Evolutionary conservation across 257 asterid genomes (phyloP).

Genomic region (Misopates orontium): DNA sequence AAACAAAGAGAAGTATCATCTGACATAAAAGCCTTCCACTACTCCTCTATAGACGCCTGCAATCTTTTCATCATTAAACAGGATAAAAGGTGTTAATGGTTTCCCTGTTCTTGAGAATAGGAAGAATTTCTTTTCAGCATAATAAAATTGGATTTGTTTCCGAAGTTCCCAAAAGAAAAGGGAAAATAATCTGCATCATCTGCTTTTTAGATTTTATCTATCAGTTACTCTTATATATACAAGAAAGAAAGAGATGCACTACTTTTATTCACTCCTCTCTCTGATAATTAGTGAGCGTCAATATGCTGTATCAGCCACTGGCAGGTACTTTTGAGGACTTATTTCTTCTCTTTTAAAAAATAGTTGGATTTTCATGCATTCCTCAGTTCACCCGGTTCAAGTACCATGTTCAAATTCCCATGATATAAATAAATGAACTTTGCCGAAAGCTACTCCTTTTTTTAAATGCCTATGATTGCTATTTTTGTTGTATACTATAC

Average conservation of each 20-base stretch:
- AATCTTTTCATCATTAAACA: neutral
- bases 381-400: constrained; percentile 22
- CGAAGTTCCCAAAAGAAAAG: neutral
- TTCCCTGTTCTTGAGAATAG: neutral
- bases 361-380: constrained; percentile 2
- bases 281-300: constrained; percentile 10
- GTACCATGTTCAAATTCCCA: constrained; percentile 1
- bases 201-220: neutral
- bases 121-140: neutral
- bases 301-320: neutral
- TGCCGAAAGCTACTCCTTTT: too few relatives aligned
- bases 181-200: neutral
- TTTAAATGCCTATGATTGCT: neutral
- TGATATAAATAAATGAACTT: neutral
- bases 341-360: constrained; percentile 1
- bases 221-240: neutral
- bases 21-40: constrained; percentile 19
- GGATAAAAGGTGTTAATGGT: neutral
- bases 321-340: neutral
- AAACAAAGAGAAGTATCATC: neutral
- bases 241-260: constrained; percentile 10
- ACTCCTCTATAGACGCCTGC: constrained; percentile 3
- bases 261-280: constrained; percentile 2
- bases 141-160: constrained; percentile 4
- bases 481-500: too few relatives aligned